Evolutionary conservation across 2,329 filamentous ascomycete genomes (phyloP), one percentile per base, ranked within the genome.

Genomic region (Diaporthe longicolla): DNA sequence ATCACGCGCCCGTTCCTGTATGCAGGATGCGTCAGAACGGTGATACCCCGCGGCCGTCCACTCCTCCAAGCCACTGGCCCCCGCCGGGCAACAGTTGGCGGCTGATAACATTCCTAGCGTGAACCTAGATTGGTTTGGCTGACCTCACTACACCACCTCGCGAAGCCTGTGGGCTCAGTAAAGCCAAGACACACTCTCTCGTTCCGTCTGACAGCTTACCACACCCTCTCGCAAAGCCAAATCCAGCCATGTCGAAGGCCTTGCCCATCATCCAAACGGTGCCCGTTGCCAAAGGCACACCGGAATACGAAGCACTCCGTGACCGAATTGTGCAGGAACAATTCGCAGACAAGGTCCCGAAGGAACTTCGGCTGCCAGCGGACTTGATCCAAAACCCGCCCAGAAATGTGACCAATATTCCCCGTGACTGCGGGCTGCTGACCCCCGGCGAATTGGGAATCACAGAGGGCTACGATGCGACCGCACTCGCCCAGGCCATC

Each of bases 401-500:
- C 4, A 74, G 76, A 75, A 65, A 81, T 74, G 84, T 85, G 48
- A 80, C 81, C 1, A 71, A 72, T 11, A 75, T 86, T 7, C 84
- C 85, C 15, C 63, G 78, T 32, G 71, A 80, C 68, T 86, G 84
- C 66, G 86, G 87, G 1, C 78, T 90, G 10, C 78, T 89, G 9
- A 83, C 85, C 0, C 61, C 81, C 0, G 74, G 80, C n/a, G 87
- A 89, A 77, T 75, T 89, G 4, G 80, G 82, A 11, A 87, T 90
- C 48, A 89, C 88, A 0, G 85, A 87, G 45, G 79, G 82, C 19
- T 84, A 85, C 65, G 85, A 88, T 76, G 85, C 83, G 0, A 79
- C 82, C 6, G 82, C 78, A 1, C 81, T 89, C 7, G 83, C 84
- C 0, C 80, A 79, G 37, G 83, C 82, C 13, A 83, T 88, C 11